phyloP scores from a whole-genome alignment of 2,329 filamentous ascomycete species.

The Colletotrichum plurivorum region DNA sequence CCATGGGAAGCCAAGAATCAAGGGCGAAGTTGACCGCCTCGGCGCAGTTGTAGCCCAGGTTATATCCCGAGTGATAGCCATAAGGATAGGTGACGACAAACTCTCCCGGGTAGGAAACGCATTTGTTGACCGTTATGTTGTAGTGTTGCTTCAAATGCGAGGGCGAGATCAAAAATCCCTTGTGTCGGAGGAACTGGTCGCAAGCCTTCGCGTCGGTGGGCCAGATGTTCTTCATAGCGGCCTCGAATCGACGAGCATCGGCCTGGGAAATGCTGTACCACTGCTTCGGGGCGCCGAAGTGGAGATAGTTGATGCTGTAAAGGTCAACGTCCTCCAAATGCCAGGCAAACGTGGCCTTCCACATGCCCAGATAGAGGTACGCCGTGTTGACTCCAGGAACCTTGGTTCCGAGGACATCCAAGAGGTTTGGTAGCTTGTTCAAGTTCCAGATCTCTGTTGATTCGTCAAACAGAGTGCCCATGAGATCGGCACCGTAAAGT shows the following conservation, averaged over 20 bases:
- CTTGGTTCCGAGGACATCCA: conserved; percentile 94
- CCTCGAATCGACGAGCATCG: conserved; percentile 92
- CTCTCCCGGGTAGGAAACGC: conserved; percentile 95
- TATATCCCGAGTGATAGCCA: conserved; percentile 98
- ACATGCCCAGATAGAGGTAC: conserved; percentile 98
- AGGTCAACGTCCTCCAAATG: conserved; percentile 98
- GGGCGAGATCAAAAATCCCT: conserved; percentile 96
- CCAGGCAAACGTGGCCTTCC: conserved; percentile 99
- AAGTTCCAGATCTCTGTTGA: conserved; percentile 90
- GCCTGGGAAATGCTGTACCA: conserved; percentile 99
- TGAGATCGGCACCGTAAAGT: conserved; percentile 96
- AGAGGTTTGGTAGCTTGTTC: conserved; percentile 91
- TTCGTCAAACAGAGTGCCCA: conserved; percentile 94
- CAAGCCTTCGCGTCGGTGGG: conserved; percentile 95
- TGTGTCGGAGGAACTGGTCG: conserved; percentile 95
- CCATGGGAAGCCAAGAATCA: conserved; percentile 95
- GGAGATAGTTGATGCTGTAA: conserved; percentile 99
- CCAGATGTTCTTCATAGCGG: conserved; percentile 96
- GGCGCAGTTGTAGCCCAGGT: conserved; percentile 97
- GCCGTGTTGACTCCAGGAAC: conserved; percentile 98
- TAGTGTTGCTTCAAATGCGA: conserved; percentile 88
- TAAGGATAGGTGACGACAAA: conserved; percentile 99
- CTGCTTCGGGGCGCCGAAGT: conserved; percentile 98
- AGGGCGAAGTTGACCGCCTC: conserved; percentile 99
- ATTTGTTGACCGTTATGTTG: conserved; percentile 95